Base-by-base conservation (phyloP, 1,139 yeast species). In the Lodderomyces margitis region DNA sequence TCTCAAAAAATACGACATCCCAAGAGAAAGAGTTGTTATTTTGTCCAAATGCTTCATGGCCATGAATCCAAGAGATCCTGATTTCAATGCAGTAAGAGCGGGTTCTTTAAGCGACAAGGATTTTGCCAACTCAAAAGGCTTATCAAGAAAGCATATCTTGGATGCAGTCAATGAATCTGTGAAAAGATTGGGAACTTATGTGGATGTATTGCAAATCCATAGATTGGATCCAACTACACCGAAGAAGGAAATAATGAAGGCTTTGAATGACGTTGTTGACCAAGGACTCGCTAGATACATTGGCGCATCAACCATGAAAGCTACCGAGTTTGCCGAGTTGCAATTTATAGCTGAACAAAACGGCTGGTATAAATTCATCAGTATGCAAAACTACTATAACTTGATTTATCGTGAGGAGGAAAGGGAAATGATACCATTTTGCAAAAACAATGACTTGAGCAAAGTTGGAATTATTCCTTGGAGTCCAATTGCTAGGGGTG, bases 311-410 rank as follows among this genome's bases (percentile, higher is more conserved):
- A 56, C 80, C 0, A 78, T 79, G 83, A 64, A 58, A 41, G 65
- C 75, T 1, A 56, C 58, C 30, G 72, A 73, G 46, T 79, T 79
- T 57, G 75, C 69, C 6, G 68, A 68, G 54, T 56, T 77, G 50
- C 83, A 79, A 54, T 58, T 56, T 46, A 57, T 70, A 41, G 83
- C 83, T 12, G 81, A 78, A 42, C 62, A 61, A 48, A 47, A 69
- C 50, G 70, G 72, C 4, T 77, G 80, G 80, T 68, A 70, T 48
- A 78, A 77, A 56, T 80, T 80, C 49, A 64, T 79, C 46, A 68
- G 78, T 39, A 78, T 80, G 82, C 85, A 80, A 57, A 73, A 75
- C 50, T 75, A 65, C 55, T 77, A 78, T 57, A 79, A 77, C 55
- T 62, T 79, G 49, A 43, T 80, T 5, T 68, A 76, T 55, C 64